These are phyloP conservation scores for Purshia tridentata DNA, from an alignment of 306 rosid genomes.

Conservation along the genomic window DNA sequence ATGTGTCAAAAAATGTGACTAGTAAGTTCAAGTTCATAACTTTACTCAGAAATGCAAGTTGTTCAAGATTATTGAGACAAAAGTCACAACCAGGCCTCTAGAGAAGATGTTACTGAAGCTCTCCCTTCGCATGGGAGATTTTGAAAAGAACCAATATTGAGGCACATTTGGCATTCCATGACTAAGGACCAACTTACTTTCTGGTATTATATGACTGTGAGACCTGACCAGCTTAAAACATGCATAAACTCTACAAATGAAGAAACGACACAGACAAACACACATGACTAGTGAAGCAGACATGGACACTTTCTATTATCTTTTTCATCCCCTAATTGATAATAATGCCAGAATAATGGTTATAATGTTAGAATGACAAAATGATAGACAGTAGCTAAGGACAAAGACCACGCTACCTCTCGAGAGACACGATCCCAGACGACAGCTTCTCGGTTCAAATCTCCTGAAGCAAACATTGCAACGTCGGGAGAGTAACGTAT, in stretches of 20 bases:
- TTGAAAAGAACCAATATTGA: background rate
- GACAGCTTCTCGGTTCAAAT: slow-evolving; percentile 88
- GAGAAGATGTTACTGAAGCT: background rate
- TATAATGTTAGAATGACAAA: background rate
- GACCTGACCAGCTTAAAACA: background rate
- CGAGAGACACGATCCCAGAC: slow-evolving; percentile 76
- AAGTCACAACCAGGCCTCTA: background rate
- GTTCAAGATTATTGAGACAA: background rate
- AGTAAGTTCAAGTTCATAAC: background rate
- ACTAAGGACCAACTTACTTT: background rate
- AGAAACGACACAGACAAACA: background rate
- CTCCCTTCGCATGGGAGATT: background rate
- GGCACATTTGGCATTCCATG: background rate
- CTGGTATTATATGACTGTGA: no score
- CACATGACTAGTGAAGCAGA: background rate
- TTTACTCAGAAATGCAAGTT: background rate
- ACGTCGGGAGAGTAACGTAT: slow-evolving; percentile 84
- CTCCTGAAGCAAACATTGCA: slow-evolving; percentile 97
- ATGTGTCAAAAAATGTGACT: slow-evolving; percentile 5
- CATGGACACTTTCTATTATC: background rate
- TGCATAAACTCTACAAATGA: background rate
- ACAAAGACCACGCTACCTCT: slow-evolving; percentile 51
- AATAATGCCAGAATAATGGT: background rate
- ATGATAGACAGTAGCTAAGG: background rate
- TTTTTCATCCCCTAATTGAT: background rate